Conservation (phyloP, 1,284 basidiomycete genomes). For the Phellopilus nigrolimitatus region DNA sequence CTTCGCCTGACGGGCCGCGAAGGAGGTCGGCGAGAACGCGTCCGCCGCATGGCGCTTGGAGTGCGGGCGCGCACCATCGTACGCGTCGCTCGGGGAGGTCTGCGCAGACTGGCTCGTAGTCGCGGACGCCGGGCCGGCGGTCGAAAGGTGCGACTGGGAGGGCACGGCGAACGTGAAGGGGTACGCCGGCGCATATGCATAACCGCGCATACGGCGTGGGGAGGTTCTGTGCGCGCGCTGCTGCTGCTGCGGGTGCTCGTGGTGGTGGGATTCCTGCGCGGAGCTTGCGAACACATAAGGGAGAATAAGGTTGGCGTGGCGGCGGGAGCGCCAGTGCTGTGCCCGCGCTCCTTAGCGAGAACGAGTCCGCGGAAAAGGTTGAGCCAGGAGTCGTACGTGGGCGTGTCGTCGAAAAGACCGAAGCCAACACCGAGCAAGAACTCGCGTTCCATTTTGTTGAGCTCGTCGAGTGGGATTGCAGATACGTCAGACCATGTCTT, state of each 20-base stretch:
- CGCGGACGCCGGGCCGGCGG: not conserved
- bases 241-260: not conserved
- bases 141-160: not conserved
- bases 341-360: slow-evolving; percentile 66
- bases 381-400: slow-evolving; percentile 79
- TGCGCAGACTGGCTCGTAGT: not conserved
- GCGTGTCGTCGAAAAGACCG: slow-evolving; percentile 70
- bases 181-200: slow-evolving; percentile 15
- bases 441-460: slow-evolving; percentile 88
- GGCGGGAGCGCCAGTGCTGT: slow-evolving; percentile 27
- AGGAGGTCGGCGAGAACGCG: slow-evolving; percentile 76
- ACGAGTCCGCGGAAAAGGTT: slow-evolving; percentile 74
- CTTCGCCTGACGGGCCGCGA: slow-evolving; percentile 40
- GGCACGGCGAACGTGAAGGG: slow-evolving; percentile 20
- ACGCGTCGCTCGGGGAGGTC: slow-evolving; percentile 1
- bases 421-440: slow-evolving; percentile 78
- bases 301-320: not conserved
- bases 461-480: slow-evolving; percentile 73
- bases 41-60: slow-evolving; percentile 65
- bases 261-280: not conserved
- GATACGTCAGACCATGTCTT: slow-evolving; percentile 96
- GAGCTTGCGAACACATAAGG: not conserved
- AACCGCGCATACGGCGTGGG: slow-evolving; percentile 1
- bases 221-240: slow-evolving; percentile 3
- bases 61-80: slow-evolving; percentile 27